These are phyloP conservation scores for Hypomyces rosellus DNA, from an alignment of 2,329 filamentous ascomycete genomes.

Conservation along the genomic window DNA sequence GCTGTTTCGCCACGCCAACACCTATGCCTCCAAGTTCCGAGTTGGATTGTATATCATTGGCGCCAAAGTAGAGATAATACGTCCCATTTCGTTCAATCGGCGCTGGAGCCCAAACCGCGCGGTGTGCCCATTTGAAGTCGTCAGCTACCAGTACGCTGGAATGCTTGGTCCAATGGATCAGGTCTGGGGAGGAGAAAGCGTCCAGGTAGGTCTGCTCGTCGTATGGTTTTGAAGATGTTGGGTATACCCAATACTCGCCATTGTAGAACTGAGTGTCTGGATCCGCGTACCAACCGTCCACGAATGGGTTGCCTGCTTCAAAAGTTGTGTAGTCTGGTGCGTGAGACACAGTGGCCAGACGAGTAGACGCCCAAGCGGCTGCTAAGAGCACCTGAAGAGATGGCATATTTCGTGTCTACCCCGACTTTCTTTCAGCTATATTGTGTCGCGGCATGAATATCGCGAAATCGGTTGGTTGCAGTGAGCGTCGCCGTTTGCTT, in stretches of 20 bases:
- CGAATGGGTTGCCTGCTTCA: conserved; percentile 41
- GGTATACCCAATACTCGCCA: conserved; percentile 41
- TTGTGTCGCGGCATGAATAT: background rate
- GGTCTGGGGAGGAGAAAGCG: conserved; percentile 43
- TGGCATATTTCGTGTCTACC: background rate
- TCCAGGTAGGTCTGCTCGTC: conserved; percentile 44
- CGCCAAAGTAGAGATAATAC: conserved; percentile 46
- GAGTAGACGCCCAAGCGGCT: conserved; percentile 4
- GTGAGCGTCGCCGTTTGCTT: background rate
- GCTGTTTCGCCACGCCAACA: conserved; percentile 26
- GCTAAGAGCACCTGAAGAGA: background rate
- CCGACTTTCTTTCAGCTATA: no score
- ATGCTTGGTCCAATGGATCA: conserved; percentile 44
- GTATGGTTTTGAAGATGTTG: conserved; percentile 39
- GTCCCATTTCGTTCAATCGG: conserved; percentile 36
- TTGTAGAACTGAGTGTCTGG: conserved; percentile 43
- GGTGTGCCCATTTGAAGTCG: conserved; percentile 34
- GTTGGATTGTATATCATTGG: conserved; percentile 37
- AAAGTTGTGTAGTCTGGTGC: conserved; percentile 32
- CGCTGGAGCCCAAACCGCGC: conserved; percentile 43
- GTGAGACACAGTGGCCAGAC: background rate
- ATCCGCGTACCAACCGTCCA: conserved; percentile 45
- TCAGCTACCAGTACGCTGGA: conserved; percentile 31
- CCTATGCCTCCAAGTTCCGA: conserved; percentile 34
- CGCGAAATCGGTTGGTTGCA: background rate